Evolutionary conservation across 2,329 filamentous ascomycete species (phyloP).

Genomic region (Aspergillus puulaauensis): DNA sequence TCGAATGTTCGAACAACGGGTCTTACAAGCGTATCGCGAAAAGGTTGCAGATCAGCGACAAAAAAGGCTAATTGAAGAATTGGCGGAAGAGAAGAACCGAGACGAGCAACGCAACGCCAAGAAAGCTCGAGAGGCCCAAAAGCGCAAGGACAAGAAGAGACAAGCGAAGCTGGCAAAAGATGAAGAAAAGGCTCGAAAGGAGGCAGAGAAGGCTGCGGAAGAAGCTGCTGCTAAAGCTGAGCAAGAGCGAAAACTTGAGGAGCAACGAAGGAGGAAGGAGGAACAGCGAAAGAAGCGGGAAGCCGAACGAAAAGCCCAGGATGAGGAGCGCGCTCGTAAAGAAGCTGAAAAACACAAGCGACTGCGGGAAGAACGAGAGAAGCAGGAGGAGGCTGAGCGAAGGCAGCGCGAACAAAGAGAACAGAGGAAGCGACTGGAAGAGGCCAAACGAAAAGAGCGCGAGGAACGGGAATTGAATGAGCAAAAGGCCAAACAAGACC

Average conservation of each 20-base stretch:
- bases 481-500: slow-evolving; percentile 62
- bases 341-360: slow-evolving; percentile 81
- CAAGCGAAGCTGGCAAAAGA: slow-evolving; percentile 84
- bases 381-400: slow-evolving; percentile 80
- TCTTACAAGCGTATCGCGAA: slow-evolving; percentile 94
- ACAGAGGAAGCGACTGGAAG: slow-evolving; percentile 71
- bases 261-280: slow-evolving; percentile 78
- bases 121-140: slow-evolving; percentile 89
- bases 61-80: slow-evolving; percentile 83
- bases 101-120: slow-evolving; percentile 83
- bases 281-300: slow-evolving; percentile 91
- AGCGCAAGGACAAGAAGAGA: slow-evolving; percentile 89
- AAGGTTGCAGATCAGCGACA: slow-evolving; percentile 94
- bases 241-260: slow-evolving; percentile 76
- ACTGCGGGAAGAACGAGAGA: slow-evolving; percentile 79
- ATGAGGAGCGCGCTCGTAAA: slow-evolving; percentile 81
- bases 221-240: slow-evolving; percentile 73
- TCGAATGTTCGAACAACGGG: slow-evolving; percentile 97
- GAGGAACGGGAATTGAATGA: slow-evolving; percentile 63
- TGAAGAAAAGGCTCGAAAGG: slow-evolving; percentile 85
- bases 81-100: slow-evolving; percentile 78
- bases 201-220: slow-evolving; percentile 86
- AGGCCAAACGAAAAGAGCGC: slow-evolving; percentile 74
- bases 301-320: slow-evolving; percentile 82
- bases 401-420: slow-evolving; percentile 79